Evolutionary conservation across 306 rosid genomes (phyloP), one percentile per base, ranked within the genome.

Genomic region (Cucumis hystrix): DNA sequence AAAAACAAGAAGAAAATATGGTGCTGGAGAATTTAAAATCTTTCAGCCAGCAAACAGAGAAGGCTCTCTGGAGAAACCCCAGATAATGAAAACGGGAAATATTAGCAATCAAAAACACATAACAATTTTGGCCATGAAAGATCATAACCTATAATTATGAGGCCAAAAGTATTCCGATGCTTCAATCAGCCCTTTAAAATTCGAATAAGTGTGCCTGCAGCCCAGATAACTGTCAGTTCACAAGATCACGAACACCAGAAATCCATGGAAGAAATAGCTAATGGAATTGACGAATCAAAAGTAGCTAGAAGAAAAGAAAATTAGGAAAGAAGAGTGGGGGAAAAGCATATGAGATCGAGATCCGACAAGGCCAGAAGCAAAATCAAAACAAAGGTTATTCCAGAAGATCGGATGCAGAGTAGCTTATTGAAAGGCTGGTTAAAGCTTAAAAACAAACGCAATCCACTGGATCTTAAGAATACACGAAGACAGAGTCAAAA

Each of bases 141-240:
- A 78, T 82, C 81, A 84, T 75, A 74, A 84, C 86, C 88, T 84
- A 87, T 79, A 78, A 64, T 75, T 87, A 84, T 72, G 77, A 80
- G 83, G 80, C 82, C 84, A 82, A 79, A 79, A 67, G 84, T 75
- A 73, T 75, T 84, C 88, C 82, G 68, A 72, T 77, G 83, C 85
- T 87, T 87, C 88, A 84, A 82, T 84, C 88, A 80, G 86, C 90
- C 79, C 88, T 83, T 84, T 84, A 83, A 74, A 80, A 72, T 61
- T 64, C 71, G 73, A 79, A 80, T 73, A 40, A 79, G 75, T 63
- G 69, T 67, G 79, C 88, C 90, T 87, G 90, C 90, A 87, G 80
- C 86, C 88, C 90, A 82, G 83, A 84, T 47, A 75, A 82, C 59
- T 59, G 87, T 87, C 83, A 84, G 90, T 79, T 72, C 81, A 68